Evolutionary conservation across 228 moss, liverwort and hornwort genomes (phyloP), one percentile per base, ranked within the genome.

Genomic region (Sphagnum fallax): DNA sequence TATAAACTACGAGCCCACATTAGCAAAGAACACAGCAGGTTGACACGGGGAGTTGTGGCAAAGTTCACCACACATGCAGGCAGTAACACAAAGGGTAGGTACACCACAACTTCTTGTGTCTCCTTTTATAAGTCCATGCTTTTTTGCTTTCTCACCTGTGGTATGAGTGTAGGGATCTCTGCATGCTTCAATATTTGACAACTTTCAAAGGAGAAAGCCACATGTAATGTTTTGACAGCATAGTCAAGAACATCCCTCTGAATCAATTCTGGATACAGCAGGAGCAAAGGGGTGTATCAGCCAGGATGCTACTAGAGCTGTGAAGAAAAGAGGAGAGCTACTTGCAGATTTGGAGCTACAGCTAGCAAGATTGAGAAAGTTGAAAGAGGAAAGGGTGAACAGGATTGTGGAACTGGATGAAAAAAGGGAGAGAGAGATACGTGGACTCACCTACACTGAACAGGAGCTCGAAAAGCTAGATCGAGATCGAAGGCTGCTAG

Each of bases 1-100:
- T 92, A 92, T 74, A 92, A 92, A 72, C 70, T 92, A 72, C 72
- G 92, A 78, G 92, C 92, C 62, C 92, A 92, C 73, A 86, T 92
- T 52, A 85, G 85, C 77, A 92, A 92, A 74, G 92, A 92, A 72
- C 92, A 92, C 79, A 88, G 48, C 73, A 70, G 81, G 63, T 69
- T 82, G 65, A 49, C 68, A 70, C 65, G 80, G 67, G 72, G 72
- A 32, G 32, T 32, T 16, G 67, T 77, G 14, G 78, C 75, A 73
- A 81, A 81, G 69, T 52, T 72, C 50, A 15, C 60, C 52, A 78
- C 71, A 62, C 70, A 64, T 67, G 72, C 68, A 64, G 64, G 74
- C 72, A 78, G 67, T 49, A 67, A 75, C 64, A 70, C 16, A 5
- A 69, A 67, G 52, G 81, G 81, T 81, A 78, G 67, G 78, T 32